Evolutionary conservation across 192 early-diverging fungal genomes (phyloP).

Genomic region (Chytriomyces sp.): DNA sequence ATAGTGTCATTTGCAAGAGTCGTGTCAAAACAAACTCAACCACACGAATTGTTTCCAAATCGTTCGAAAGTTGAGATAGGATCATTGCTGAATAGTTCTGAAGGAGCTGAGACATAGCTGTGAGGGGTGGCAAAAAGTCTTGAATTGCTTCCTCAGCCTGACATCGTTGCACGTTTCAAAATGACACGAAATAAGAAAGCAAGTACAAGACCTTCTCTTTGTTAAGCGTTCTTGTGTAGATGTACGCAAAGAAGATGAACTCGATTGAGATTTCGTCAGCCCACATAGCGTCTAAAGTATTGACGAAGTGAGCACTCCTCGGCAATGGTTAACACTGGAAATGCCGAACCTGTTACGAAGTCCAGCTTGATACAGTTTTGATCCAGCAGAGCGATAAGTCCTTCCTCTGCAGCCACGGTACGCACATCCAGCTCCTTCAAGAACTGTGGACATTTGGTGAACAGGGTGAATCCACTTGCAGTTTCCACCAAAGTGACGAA

Average conservation of each 20-base stretch:
- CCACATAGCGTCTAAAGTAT: constrained; percentile 19
- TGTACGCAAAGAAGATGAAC: constrained; percentile 22
- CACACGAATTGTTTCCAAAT: constrained; percentile 48
- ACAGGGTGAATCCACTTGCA: background rate
- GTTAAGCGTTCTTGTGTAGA: constrained; percentile 2
- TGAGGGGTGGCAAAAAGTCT: constrained; percentile 26
- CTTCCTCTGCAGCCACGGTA: constrained; percentile 11
- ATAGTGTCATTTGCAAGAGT: constrained; percentile 74
- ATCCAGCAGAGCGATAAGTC: constrained; percentile 1
- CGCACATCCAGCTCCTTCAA: constrained; percentile 16
- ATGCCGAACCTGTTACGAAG: constrained; percentile 6
- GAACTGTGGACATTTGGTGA: too few species aligned
- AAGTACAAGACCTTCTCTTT: constrained; percentile 11
- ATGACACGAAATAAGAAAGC: background rate
- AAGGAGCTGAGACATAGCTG: background rate
- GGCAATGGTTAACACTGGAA: background rate
- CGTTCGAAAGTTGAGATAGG: constrained; percentile 20
- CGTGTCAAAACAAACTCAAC: constrained; percentile 71
- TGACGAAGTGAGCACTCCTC: background rate
- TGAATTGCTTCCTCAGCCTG: constrained; percentile 16
- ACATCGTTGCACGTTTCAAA: too few species aligned
- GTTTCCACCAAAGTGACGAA: background rate
- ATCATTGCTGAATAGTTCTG: constrained; percentile 5
- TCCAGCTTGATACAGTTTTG: background rate
- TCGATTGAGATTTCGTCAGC: background rate